A percentile compares a stretch with the other conserved stretches of the same genome.
Conservation (phyloP, 768 basidiomycete genomes). For the Russula sp. region DNA sequence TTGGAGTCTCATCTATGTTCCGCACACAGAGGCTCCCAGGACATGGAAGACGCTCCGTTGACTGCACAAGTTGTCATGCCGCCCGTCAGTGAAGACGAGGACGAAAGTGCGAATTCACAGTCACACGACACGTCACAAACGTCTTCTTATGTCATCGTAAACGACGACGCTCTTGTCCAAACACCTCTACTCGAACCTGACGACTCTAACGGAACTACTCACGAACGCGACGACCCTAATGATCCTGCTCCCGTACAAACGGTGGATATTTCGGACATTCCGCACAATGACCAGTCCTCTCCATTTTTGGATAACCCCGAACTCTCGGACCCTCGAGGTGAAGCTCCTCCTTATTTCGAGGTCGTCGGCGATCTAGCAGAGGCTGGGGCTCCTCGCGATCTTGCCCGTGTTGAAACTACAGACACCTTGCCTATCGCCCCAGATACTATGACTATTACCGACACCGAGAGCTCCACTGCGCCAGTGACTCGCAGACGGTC, state of each 20-base stretch:
- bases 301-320: conserved; percentile 23
- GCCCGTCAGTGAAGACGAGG: conserved; percentile 26
- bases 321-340: conserved; percentile 44
- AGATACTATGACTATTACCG: neutral
- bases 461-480: neutral
- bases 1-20: conserved; percentile 1
- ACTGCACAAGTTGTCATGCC: conserved; percentile 36
- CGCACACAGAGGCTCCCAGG: conserved; percentile 41
- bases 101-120: conserved; percentile 20
- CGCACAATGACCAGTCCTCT: conserved; percentile 3
- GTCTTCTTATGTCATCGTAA: conserved; percentile 18
- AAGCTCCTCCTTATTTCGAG: conserved; percentile 66
- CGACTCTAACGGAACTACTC: conserved; percentile 10
- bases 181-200: conserved; percentile 20
- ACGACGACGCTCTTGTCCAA: conserved; percentile 17
- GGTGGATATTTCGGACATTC: conserved; percentile 7
- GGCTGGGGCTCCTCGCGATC: conserved; percentile 5
- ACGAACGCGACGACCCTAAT: conserved; percentile 14
- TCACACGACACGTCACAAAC: conserved; percentile 16
- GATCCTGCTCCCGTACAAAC: conserved; percentile 18
- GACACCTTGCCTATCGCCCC: conserved; percentile 21
- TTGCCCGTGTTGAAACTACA: conserved; percentile 16
- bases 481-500: conserved; percentile 34
- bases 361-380: conserved; percentile 32
- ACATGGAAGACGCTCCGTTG: conserved; percentile 49